phyloP scores from a whole-genome alignment of 1,284 basidiomycete genomes.

The Trichosporon ovoides region DNA sequence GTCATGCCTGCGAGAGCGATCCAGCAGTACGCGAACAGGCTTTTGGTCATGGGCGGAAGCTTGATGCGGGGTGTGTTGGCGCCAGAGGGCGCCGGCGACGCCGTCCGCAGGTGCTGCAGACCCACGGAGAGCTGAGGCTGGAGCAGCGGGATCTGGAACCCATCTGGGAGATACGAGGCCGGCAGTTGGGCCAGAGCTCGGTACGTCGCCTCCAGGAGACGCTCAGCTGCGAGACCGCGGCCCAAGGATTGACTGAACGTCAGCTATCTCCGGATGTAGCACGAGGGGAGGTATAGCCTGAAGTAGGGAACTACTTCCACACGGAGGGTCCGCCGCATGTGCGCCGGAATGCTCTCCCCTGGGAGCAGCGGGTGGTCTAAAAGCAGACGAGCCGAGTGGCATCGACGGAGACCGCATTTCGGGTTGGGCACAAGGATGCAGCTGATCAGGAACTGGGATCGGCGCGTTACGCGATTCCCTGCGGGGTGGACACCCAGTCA shows the following conservation, averaged over 20 bases:
- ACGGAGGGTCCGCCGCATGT: no score
- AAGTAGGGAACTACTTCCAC: not conserved
- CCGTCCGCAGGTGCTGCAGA: conserved; percentile 4
- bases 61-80: conserved; percentile 13
- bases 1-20: conserved; percentile 39
- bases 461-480: no score
- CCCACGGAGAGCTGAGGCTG: not conserved
- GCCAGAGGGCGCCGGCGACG: conserved; percentile 11
- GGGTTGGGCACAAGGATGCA: not conserved
- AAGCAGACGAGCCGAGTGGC: not conserved
- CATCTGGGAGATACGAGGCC: conserved; percentile 23
- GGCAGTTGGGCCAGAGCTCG: conserved; percentile 37
- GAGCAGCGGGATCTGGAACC: conserved; percentile 21
- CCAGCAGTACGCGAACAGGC: conserved; percentile 37
- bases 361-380: not conserved
- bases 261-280: not conserved
- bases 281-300: not conserved
- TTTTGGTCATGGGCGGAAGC: conserved; percentile 24
- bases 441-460: not conserved
- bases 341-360: not conserved
- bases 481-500: no score
- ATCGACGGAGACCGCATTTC: no score
- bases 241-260: conserved; percentile 35
- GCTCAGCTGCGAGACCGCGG: conserved; percentile 29
- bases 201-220: conserved; percentile 40